Evolutionary conservation across 2,329 filamentous ascomycete species (phyloP), one percentile per base, ranked within the genome.

Genomic region (Sporothrix brunneoviolacea): DNA sequence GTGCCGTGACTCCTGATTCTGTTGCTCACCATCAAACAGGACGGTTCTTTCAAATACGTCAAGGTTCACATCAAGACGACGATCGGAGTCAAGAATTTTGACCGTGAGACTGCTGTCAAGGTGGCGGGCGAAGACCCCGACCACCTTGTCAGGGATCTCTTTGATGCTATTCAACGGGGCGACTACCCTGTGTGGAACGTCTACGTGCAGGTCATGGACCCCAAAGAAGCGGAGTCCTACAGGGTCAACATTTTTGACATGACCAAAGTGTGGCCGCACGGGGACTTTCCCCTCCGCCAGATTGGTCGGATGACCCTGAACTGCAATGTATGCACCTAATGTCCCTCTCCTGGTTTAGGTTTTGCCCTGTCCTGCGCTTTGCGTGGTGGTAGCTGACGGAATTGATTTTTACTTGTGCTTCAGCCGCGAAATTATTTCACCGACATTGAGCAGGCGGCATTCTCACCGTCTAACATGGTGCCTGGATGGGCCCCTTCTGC

Each of bases 401-500:
- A 6, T 6, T 15, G 32, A 13, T 32, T 32, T 13, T 32, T 32
- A 8, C 8, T 13, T 16, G 8, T 32, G n/a, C 10, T 19, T 18
- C 15, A 52, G 50, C 55, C 55, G 0, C 47, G 52, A 8, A 60
- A 63, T 33, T 60, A 51, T 53, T 62, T 62, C 37, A 54, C 57
- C 4, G 54, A 83, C 51, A 71, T 78, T 42, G 78, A 82, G 56
- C 78, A 82, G 61, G 73, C 75, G 0, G 73, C 76, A 0, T 82
- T 82, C 55, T 77, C 73, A 0, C 78, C 79, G 0, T 72, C 70
- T 1, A 77, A 68, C 22, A 70, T 80, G 64, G 75, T 81, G 0
- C 75, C 76, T 0, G 78, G 79, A 4, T 68, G 76, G 49, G 76
- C 69, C 3, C 68, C 74, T 0, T 73, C 71, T 0, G 73, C 77